These are phyloP conservation scores for Botrytis fragariae DNA, from an alignment of 2,329 filamentous ascomycete species.

Conservation along the genomic window DNA sequence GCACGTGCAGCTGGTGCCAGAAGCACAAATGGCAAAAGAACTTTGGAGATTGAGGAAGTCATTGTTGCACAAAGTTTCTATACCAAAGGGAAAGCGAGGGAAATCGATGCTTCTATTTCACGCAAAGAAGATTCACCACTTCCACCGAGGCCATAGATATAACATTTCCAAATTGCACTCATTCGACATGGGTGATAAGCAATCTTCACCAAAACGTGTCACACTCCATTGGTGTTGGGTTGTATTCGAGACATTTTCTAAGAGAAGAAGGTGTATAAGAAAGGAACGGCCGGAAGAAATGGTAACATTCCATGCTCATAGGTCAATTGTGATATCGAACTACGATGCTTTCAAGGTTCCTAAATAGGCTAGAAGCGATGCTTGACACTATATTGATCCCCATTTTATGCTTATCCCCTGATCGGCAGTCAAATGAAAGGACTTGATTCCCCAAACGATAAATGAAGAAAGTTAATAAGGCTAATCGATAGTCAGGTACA, in stretches of 20 bases:
- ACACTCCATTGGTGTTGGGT: constrained; percentile 1
- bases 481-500: constrained; percentile 15
- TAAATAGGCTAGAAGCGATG: not conserved
- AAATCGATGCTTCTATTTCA: constrained; percentile 13
- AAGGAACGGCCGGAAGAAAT: not conserved
- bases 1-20: constrained; percentile 14
- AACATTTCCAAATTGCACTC: not conserved
- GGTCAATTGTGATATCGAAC: constrained; percentile 16
- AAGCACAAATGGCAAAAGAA: constrained; percentile 15
- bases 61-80: constrained; percentile 2
- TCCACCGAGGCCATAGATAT: not conserved
- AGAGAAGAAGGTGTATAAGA: constrained; percentile 18
- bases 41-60: constrained; percentile 5
- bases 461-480: not conserved
- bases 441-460: constrained; percentile 6
- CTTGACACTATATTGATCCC: not conserved
- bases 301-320: constrained; percentile 1
- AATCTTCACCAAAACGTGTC: constrained; percentile 16
- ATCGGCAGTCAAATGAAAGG: constrained; percentile 18
- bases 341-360: constrained; percentile 7
- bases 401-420: constrained; percentile 10
- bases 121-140: not conserved
- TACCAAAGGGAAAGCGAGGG: constrained; percentile 5
- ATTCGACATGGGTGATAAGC: constrained; percentile 14
- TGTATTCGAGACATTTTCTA: not conserved